These are phyloP conservation scores for Ottelia alismoides DNA, from an alignment of 106 monocot genomes.

Conservation along the genomic window DNA sequence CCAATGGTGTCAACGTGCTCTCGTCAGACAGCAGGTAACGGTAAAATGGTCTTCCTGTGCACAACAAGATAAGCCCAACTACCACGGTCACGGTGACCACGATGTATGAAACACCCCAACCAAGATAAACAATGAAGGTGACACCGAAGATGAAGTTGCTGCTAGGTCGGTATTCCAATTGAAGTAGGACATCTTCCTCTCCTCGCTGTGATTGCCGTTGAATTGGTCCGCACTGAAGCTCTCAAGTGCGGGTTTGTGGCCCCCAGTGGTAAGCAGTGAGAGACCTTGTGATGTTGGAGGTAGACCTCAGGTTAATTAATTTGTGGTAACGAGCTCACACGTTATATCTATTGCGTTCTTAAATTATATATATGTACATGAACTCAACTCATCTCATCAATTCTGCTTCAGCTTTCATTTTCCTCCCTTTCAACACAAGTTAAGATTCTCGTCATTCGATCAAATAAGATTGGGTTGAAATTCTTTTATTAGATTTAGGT, in stretches of 20 bases:
- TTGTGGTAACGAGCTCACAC: too few relatives aligned
- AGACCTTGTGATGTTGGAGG: too few relatives aligned
- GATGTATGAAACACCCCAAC: slow-evolving; percentile 33
- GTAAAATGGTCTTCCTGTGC: slow-evolving; percentile 33
- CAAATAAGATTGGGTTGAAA: too few relatives aligned
- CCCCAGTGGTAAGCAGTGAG: slow-evolving; percentile 45
- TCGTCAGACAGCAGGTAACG: slow-evolving; percentile 34
- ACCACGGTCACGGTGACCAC: slow-evolving; percentile 28
- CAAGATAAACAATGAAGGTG: slow-evolving; percentile 37
- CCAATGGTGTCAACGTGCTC: slow-evolving; percentile 41
- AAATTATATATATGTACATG: slow-evolving; percentile 38
- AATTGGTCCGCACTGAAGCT: slow-evolving; percentile 79
- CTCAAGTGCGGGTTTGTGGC: slow-evolving; percentile 54
- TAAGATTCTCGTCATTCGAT: too few relatives aligned
- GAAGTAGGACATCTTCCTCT: slow-evolving; percentile 75
- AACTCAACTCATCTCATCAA: too few relatives aligned
- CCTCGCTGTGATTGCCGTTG: slow-evolving; percentile 33
- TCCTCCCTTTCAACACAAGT: too few relatives aligned
- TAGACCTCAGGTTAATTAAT: too few relatives aligned
- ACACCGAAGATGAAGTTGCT: slow-evolving; percentile 34
- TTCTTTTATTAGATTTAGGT: too few relatives aligned
- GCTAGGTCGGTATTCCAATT: slow-evolving; percentile 56
- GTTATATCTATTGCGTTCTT: too few relatives aligned
- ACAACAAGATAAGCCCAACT: slow-evolving; percentile 20
- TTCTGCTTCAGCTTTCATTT: too few relatives aligned